Conservation (phyloP, 306 rosid species). For the Vicia faba region DNA sequence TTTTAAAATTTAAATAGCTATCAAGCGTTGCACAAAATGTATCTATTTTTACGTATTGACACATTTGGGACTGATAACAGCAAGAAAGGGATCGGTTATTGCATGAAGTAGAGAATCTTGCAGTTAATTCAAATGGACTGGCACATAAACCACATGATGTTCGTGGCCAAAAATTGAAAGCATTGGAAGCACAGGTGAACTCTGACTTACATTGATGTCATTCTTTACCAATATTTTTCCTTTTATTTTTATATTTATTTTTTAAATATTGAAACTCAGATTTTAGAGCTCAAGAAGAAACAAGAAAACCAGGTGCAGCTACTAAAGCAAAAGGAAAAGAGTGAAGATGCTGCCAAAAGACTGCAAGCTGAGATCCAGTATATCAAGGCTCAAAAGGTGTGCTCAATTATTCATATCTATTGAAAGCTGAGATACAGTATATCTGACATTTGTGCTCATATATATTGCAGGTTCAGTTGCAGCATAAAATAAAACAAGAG, state of each 20-base stretch:
- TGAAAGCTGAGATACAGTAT: constrained; percentile 67
- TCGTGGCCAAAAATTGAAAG: constrained; percentile 64
- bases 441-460: constrained; percentile 28
- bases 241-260: not conserved
- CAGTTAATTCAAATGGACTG: constrained; percentile 58
- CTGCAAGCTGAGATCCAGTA: constrained; percentile 78
- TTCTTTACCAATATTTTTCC: constrained; percentile 21
- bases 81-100: constrained; percentile 69
- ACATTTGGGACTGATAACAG: constrained; percentile 51
- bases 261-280: constrained; percentile 50
- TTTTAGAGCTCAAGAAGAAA: constrained; percentile 74
- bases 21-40: constrained; percentile 2
- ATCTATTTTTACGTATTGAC: constrained; percentile 32
- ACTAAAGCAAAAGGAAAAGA: constrained; percentile 71
- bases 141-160: constrained; percentile 58
- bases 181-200: constrained; percentile 68
- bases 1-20: constrained; percentile 34
- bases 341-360: constrained; percentile 79
- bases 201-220: constrained; percentile 19
- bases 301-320: constrained; percentile 81
- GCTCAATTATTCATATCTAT: not conserved
- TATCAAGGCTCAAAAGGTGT: constrained; percentile 75
- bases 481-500: constrained; percentile 79
- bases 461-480: constrained; percentile 70
- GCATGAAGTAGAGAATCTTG: constrained; percentile 69